A percentile compares a stretch with the other conserved stretches of the same genome.
These are phyloP conservation scores for Epipyxis sp. DNA, from an alignment of 108 stramenopile genomes.

Conservation along the genomic window DNA sequence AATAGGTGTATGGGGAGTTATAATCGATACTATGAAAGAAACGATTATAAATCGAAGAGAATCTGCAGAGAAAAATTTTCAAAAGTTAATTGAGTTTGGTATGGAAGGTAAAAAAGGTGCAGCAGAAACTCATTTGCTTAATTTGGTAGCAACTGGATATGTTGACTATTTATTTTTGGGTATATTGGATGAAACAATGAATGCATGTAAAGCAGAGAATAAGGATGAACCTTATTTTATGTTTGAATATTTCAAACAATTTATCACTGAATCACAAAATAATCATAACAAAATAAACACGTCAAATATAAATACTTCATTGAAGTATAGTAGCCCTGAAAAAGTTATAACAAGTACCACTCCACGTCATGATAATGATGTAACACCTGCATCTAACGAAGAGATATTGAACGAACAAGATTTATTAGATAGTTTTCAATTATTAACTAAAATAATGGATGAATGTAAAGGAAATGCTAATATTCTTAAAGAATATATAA, in stretches of 20 bases:
- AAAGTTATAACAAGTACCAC: background rate
- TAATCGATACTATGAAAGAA: slow-evolving; percentile 22
- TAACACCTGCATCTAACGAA: background rate
- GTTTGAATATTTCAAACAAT: background rate
- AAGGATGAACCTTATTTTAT: background rate
- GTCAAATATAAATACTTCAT: too few species aligned
- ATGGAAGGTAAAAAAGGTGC: background rate
- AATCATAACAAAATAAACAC: background rate
- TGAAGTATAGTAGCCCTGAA: too few species aligned
- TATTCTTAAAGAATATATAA: background rate
- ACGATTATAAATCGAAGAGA: background rate
- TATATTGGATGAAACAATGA: background rate
- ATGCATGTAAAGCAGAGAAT: background rate
- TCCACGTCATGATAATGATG: background rate
- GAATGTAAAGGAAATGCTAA: background rate
- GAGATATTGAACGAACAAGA: background rate
- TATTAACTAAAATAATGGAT: background rate
- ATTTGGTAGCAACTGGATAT: background rate
- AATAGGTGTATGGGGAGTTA: slow-evolving; percentile 19
- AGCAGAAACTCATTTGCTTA: background rate
- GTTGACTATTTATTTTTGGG: slow-evolving; percentile 3
- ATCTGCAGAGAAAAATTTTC: slow-evolving; percentile 10
- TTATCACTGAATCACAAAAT: background rate
- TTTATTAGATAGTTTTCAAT: background rate
- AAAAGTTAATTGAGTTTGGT: slow-evolving; percentile 16